A percentile compares a stretch with the other conserved stretches of the same genome.
Conservation (phyloP, 768 basidiomycete species). For the Kwoniella bestiolae region DNA sequence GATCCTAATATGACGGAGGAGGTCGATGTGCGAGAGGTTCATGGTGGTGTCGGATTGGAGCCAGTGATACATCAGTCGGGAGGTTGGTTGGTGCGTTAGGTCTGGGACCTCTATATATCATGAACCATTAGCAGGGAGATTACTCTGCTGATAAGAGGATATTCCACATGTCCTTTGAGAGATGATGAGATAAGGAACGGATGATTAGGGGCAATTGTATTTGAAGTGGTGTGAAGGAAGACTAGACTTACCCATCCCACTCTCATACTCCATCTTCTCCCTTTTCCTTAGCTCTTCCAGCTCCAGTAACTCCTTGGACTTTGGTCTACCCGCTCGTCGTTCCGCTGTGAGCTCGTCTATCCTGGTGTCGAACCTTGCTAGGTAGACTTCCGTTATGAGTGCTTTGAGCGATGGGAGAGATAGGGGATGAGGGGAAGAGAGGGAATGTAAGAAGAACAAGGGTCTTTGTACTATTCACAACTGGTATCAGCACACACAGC, state of each 20-base stretch:
- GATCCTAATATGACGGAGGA: slow-evolving; percentile 43
- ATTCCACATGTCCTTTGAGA: too few relatives aligned
- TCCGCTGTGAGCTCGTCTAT: slow-evolving; percentile 45
- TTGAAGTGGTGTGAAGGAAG: not conserved
- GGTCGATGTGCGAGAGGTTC: slow-evolving; percentile 41
- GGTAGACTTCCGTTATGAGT: slow-evolving; percentile 51
- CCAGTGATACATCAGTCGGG: slow-evolving; percentile 50
- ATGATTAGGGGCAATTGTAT: too few relatives aligned
- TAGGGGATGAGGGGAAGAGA: slow-evolving; percentile 49
- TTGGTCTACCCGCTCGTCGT: slow-evolving; percentile 54
- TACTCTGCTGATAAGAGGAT: too few relatives aligned
- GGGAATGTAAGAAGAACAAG: slow-evolving; percentile 54
- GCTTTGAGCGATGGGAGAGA: slow-evolving; percentile 45
- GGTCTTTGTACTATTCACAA: slow-evolving; percentile 52
- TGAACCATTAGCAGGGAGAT: too few relatives aligned
- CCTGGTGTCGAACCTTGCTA: slow-evolving; percentile 50
- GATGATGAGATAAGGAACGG: too few relatives aligned
- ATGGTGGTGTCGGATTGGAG: slow-evolving; percentile 42
- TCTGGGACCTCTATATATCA: slow-evolving; percentile 53
- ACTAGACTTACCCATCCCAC: slow-evolving; percentile 52
- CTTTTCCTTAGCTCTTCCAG: slow-evolving; percentile 49
- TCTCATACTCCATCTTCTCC: slow-evolving; percentile 53
- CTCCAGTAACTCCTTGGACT: slow-evolving; percentile 50
- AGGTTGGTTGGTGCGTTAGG: slow-evolving; percentile 52
- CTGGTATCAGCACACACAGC: not conserved